Conservation (phyloP, 2,329 filamentous ascomycete species). For the Blastomyces percursus region DNA sequence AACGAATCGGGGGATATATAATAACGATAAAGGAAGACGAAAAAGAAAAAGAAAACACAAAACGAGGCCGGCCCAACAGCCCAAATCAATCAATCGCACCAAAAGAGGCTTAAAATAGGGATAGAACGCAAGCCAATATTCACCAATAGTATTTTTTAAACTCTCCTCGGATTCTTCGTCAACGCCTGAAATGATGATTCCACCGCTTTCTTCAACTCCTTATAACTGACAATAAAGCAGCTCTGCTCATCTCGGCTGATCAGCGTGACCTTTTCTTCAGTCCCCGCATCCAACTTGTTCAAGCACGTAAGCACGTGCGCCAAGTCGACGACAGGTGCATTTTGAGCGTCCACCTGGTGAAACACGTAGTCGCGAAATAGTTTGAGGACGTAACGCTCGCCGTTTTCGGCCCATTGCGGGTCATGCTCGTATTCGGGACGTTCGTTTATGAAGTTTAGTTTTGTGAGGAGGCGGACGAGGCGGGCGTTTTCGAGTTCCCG, state of each 20-base stretch:
- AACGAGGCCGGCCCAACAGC: background rate
- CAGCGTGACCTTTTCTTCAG: constrained; percentile 73
- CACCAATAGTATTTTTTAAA: background rate
- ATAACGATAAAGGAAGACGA: background rate
- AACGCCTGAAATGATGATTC: constrained; percentile 53
- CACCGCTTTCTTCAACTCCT: constrained; percentile 63
- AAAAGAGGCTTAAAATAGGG: background rate
- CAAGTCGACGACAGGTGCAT: constrained; percentile 71
- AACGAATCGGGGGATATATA: background rate
- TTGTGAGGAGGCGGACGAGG: constrained; percentile 66
- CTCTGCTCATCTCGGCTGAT: constrained; percentile 86
- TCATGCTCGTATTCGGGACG: constrained; percentile 74
- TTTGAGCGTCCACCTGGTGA: constrained; percentile 81
- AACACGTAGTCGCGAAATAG: constrained; percentile 96
- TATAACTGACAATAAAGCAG: constrained; percentile 77
- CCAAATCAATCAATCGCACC: background rate
- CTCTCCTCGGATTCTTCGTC: constrained; percentile 32
- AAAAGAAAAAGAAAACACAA: background rate
- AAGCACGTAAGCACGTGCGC: constrained; percentile 78
- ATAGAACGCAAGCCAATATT: background rate
- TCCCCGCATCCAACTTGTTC: constrained; percentile 85
- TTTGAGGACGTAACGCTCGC: constrained; percentile 84
- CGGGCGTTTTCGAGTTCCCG: constrained; percentile 85
- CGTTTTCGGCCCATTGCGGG: constrained; percentile 76
- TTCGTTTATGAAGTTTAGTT: constrained; percentile 81